Evolutionary conservation across 306 rosid genomes (phyloP), one percentile per base, ranked within the genome.

Genomic region (Begonia peltatifolia): DNA sequence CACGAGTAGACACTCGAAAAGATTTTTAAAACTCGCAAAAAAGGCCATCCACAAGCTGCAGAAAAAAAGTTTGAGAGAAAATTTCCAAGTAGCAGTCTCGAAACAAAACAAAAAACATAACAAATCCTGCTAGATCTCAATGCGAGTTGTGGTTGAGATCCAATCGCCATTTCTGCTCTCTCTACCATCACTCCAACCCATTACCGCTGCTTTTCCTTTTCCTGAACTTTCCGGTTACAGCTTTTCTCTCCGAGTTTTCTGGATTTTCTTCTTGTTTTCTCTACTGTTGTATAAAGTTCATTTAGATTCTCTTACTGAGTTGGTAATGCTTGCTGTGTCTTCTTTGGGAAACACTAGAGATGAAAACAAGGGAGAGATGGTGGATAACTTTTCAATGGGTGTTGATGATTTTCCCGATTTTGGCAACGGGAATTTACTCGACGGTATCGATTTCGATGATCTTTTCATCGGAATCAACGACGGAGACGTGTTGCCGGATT

Each of bases 381-480:
- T 63, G 79, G 83, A 77, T 74, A 69, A 65, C 43, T 75, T 78
- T 49, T 67, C 87, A 2, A 62, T 78, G 41, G 73, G 68, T 22
- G 60, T 56, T 30, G 66, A 52, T 18, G 83, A 71, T 9, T 90
- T 85, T 18, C 64, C 60, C 1, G 84, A 80, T 10, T 71, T 84
- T 17, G 60, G 71, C 0, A 93, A 71, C 42, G 44, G 44, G 3
- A 77, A 54, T 41, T 63, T 84, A 22, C 70, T 85, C 64, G 94
- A 85, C 38, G 82, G 77, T 66, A 74, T 85, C 68, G 69, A 90
- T 53, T 90, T 82, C 36, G 97, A 90, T 11, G 84, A 83, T 49
- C 69, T 90, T 55, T 90, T 85, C 46, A 64, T 63, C 9, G 81
- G 80, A 10, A 71, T 84, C 81, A 65, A 79, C 50, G 78, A 70